Base-by-base conservation (phyloP, 495 filamentous ascomycete genomes). In the Talaromyces proteolyticus region DNA sequence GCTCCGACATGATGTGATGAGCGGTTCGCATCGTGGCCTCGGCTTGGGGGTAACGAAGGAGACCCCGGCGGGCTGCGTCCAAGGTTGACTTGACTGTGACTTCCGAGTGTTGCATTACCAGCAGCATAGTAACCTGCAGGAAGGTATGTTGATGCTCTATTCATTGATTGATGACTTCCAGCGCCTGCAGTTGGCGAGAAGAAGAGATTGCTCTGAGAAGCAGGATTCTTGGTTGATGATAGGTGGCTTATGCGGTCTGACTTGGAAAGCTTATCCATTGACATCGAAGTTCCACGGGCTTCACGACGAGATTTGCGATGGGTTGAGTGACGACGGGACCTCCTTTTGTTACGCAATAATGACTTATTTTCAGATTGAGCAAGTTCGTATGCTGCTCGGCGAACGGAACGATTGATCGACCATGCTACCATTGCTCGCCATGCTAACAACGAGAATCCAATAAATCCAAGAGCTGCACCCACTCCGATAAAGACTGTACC, bases 401-500 rank as follows among this genome's bases (percentile, higher is more conserved):
- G 71, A 39, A 97, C 90, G 49, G 86, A 91, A 38, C 91, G 89
- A 65, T 96, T 91, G 19, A 98, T 76, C 12, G 91, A 89, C 84
- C 89, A 96, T 56, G 87, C 91, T 18, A 97, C 84, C 49, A 95
- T 78, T 42, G 76, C 85, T 47, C 93, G 87, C 93, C 93, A 98
- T 47, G 84, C 77, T 2, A 97, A 76, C 16, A 98, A 77, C 19
- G 84, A 78, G 10, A 89, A 68, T 3, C 82, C 89, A 50, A 96
- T 80, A 50, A 91, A 82, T 23, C 86, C 94, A 3, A 98, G 78
- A 24, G 85, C 84, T 17, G 90, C 88, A 41, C 94, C 93, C 17
- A 96, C 94, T 37, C 78, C 83, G 60, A 98, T 98, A 72, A 98
- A 98, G 25, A 98, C 84, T 20, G 93, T 96, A 16, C 93, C 93